These are phyloP conservation scores for Tylopilus cervinicoccineus DNA, from an alignment of 768 basidiomycete species.

Conservation along the genomic window DNA sequence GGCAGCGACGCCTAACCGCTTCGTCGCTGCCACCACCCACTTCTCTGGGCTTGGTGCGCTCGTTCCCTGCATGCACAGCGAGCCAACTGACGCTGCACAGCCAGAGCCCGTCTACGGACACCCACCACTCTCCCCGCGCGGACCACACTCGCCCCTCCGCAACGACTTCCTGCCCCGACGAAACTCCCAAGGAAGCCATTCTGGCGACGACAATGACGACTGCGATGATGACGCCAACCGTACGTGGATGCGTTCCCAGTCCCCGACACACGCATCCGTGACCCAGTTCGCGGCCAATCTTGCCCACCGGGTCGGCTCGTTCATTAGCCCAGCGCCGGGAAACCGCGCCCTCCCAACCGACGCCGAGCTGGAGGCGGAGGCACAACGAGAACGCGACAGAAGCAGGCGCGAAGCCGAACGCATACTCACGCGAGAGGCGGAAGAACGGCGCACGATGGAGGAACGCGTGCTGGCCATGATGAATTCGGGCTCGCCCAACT, in stretches of 20 bases:
- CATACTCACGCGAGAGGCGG: slow-evolving; percentile 68
- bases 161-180: slow-evolving; percentile 49
- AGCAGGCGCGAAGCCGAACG: slow-evolving; percentile 75
- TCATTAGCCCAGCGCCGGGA: slow-evolving; percentile 51
- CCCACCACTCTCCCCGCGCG: slow-evolving; percentile 29
- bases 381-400: slow-evolving; percentile 69
- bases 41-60: slow-evolving; percentile 38
- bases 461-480: slow-evolving; percentile 77
- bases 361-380: slow-evolving; percentile 79
- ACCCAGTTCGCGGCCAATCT: slow-evolving; percentile 70
- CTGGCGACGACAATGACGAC: slow-evolving; percentile 37
- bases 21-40: slow-evolving; percentile 36
- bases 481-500: slow-evolving; percentile 33
- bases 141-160: slow-evolving; percentile 71
- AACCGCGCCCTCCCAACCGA: slow-evolving; percentile 55
- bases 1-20: slow-evolving; percentile 37
- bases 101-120: slow-evolving; percentile 44
- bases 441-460: slow-evolving; percentile 64
- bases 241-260: slow-evolving; percentile 36
- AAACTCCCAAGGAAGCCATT: slow-evolving; percentile 50
- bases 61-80: background rate
- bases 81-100: slow-evolving; percentile 22
- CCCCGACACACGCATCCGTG: slow-evolving; percentile 66
- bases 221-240: slow-evolving; percentile 28
- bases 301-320: slow-evolving; percentile 67